A percentile compares a stretch with the other conserved stretches of the same genome.
phyloP scores from a whole-genome alignment of 495 filamentous ascomycete genomes.

The Talaromyces nanjingensis region DNA sequence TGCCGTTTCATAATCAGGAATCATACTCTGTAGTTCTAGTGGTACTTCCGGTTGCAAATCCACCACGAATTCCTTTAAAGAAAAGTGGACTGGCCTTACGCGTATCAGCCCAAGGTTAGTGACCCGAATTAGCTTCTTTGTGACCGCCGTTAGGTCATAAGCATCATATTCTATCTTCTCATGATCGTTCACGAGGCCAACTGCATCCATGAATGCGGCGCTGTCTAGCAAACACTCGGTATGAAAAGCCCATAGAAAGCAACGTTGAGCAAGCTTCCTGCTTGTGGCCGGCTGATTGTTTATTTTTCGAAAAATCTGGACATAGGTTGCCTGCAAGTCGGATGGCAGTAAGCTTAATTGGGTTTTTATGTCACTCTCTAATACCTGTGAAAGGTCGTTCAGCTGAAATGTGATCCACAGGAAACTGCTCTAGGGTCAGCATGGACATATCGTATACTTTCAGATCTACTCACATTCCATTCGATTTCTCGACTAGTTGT shows the following conservation, averaged over 20 bases:
- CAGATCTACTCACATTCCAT: not conserved
- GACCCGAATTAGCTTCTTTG: not conserved
- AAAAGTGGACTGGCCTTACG: constrained; percentile 3
- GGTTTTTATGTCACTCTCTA: not conserved
- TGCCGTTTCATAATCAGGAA: constrained; percentile 1
- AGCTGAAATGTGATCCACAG: constrained; percentile 5
- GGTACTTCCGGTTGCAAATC: not conserved
- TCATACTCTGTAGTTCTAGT: not conserved
- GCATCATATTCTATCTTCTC: not conserved
- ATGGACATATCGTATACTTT: not conserved
- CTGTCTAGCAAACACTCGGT: not conserved
- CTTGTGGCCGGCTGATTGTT: not conserved
- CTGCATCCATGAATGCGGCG: not conserved
- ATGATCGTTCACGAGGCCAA: not conserved
- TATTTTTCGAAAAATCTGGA: constrained; percentile 3
- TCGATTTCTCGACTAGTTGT: not conserved
- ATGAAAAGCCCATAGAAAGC: constrained; percentile 6
- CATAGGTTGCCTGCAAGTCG: not conserved
- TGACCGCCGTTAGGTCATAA: not conserved
- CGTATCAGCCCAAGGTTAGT: not conserved
- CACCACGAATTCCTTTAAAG: not conserved
- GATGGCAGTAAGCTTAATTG: not conserved
- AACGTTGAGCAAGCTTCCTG: constrained; percentile 1
- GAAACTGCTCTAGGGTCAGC: not conserved
- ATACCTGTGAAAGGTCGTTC: not conserved